Base-by-base conservation (phyloP, 148 eudicot species). In the Simmondsia chinensis region DNA sequence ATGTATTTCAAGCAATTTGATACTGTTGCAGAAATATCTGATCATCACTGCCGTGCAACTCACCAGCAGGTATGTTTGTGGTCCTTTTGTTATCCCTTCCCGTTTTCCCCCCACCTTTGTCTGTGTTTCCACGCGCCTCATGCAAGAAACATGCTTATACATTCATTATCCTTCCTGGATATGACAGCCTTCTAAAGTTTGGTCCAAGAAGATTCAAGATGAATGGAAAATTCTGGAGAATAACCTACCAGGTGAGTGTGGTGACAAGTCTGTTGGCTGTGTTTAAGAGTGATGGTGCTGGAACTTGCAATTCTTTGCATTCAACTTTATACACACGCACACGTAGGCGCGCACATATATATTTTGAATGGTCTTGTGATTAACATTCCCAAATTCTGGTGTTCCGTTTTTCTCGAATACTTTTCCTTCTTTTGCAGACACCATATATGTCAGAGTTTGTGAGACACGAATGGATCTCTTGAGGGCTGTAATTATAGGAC, bases 151-250 rank as follows among this genome's bases (percentile, higher is more conserved):
- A 28, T 44, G 25, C 3, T 27, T 27, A 17, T 30, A 20, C 47
- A 27, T 26, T 29, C 28, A 20, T 23, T 41, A 10, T 43, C 33
- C 60, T 49, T 33, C 35, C 14, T 55, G 59, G 19, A 33, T 49
- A 57, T 17, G 43, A 18, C 37, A 70, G 89, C 85, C 77, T 20
- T 38, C 75, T n/a, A 77, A 70, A 63, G 16, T 61, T 14, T 84
- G 95, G 89, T 46, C 71, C 24, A 84, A 77, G 73, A 80, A 65
- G 58, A 57, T 84, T 56, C 95, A 80, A 72, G 95, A 80, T 16
- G 95, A 84, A 32, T 84, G 95, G 95, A 80, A 64, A 56, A 74
- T 72, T 32, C 57, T 84, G 30, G 82, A 80, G 75, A 64, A 74
- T 39, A 81, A 75, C 50, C 67, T 84, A 45, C 95, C 95, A 7